phyloP scores from a whole-genome alignment of 116 monocot species.

The Phalaenopsis hybrid region DNA sequence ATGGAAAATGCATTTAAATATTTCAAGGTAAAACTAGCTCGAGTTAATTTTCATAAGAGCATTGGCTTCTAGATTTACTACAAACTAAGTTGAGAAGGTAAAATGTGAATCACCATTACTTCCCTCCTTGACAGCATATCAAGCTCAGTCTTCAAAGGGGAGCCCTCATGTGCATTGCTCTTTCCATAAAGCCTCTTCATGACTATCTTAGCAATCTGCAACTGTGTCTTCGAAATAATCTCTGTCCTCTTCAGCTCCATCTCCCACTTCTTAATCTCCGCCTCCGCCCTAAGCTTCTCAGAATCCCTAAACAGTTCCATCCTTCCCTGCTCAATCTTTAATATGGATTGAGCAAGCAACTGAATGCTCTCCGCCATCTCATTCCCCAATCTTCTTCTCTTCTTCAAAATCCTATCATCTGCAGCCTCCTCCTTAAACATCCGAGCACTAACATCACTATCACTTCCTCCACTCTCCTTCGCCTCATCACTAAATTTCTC shows the following conservation, averaged over 20 bases:
- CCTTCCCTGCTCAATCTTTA: slow-evolving; percentile 53
- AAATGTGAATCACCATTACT: slow-evolving; percentile 24
- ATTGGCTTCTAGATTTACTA: background rate
- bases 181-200: slow-evolving; percentile 16
- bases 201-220: slow-evolving; percentile 55
- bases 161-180: slow-evolving; percentile 9
- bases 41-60: background rate
- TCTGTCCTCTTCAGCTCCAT: slow-evolving; percentile 64
- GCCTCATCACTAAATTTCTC: slow-evolving; percentile 9
- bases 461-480: slow-evolving; percentile 10
- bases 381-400: slow-evolving; percentile 19
- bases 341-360: slow-evolving; percentile 41
- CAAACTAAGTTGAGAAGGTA: slow-evolving; percentile 4
- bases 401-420: slow-evolving; percentile 15
- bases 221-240: slow-evolving; percentile 53
- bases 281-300: slow-evolving; percentile 44
- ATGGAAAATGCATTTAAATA: background rate
- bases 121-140: slow-evolving; percentile 7
- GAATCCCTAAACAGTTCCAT: slow-evolving; percentile 52
- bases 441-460: slow-evolving; percentile 22
- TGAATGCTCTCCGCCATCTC: slow-evolving; percentile 46
- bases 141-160: slow-evolving; percentile 16
- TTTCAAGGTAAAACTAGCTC: no score
- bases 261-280: slow-evolving; percentile 51
- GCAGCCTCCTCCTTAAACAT: background rate